Base-by-base conservation (phyloP, 208 protist genomes). In the Naegleria gruberi region DNA sequence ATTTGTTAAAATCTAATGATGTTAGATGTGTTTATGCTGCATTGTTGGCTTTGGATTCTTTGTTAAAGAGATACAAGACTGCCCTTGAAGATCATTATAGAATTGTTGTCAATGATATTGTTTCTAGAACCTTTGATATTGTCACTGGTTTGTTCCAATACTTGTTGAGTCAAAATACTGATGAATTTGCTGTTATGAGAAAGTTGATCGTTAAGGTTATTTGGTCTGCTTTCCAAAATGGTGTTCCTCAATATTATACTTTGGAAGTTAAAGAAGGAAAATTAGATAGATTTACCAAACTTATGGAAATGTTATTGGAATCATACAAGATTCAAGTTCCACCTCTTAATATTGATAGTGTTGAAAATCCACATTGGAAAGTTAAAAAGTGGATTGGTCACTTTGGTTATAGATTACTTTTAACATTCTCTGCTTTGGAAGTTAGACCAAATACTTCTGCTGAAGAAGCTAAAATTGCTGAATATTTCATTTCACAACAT, bases 321-420 rank as follows among this genome's bases (percentile, higher is more conserved):
- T 40, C 8, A 19, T 51, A 51, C n/a, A 41, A 88, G 26, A 65
- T 88, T 17, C 6, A 34, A n/a, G 26, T 65, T 42, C 45, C 43
- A 30, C 84, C 46, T 73, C 7, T 30, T 1, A 26, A 87, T 34
- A 41, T 87, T 87, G 19, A 43, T 73, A 26, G 42, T 44, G 6
- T 47, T 43, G 34, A 43, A 4, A 89, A 90, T 74, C 44, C 87
- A 46, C 41, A 92, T 77, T 92, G 91, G 91, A 55, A 83, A 37
- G 41, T 37, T 30, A 93, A 92, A 77, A 92, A 92, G n/a, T 92
- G 91, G 91, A 19, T 73, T 40, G 19, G n/a, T 73, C 74, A 92
- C 45, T 34, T 92, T 91, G 26, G 90, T 3, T 82, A 85, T 47
- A 23, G 65, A 46, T 42, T 90, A 8, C 34, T 65, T 26, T 6